phyloP scores from a whole-genome alignment of 176 grass and related monocot genomes.

The Avena atlantica region DNA sequence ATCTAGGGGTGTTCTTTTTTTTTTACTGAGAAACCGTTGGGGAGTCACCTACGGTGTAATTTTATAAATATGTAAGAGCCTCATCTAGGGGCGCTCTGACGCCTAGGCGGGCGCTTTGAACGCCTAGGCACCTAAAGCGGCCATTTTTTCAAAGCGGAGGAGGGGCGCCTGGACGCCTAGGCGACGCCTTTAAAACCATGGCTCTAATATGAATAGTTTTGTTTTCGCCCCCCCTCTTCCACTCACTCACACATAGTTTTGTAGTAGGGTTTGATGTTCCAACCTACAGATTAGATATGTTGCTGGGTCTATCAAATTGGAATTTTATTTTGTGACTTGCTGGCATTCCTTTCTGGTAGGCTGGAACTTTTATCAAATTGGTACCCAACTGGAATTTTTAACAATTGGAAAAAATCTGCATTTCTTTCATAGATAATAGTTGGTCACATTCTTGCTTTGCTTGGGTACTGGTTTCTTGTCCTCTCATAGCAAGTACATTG shows the following conservation, averaged over 20 bases:
- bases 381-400: neutral
- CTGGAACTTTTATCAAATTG: too few species aligned
- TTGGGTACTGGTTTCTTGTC: constrained; percentile 11
- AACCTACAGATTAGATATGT: constrained; percentile 24
- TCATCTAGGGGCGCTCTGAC: too few species aligned
- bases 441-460: constrained; percentile 3
- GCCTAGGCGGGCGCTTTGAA: too few species aligned
- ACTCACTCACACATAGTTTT: neutral
- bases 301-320: constrained; percentile 2
- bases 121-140: too few species aligned
- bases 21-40: too few species aligned
- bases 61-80: too few species aligned
- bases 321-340: constrained; percentile 18
- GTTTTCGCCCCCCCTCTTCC: neutral
- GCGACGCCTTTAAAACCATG: too few species aligned
- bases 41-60: too few species aligned
- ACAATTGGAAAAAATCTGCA: neutral
- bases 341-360: neutral
- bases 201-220: constrained; percentile 20
- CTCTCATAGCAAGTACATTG: neutral
- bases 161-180: too few species aligned
- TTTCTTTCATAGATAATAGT: neutral
- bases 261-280: constrained; percentile 3
- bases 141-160: too few species aligned
- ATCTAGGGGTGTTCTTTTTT: too few species aligned